Base-by-base conservation (phyloP, 177 flowering plant species). In the Vitis hybrid region DNA sequence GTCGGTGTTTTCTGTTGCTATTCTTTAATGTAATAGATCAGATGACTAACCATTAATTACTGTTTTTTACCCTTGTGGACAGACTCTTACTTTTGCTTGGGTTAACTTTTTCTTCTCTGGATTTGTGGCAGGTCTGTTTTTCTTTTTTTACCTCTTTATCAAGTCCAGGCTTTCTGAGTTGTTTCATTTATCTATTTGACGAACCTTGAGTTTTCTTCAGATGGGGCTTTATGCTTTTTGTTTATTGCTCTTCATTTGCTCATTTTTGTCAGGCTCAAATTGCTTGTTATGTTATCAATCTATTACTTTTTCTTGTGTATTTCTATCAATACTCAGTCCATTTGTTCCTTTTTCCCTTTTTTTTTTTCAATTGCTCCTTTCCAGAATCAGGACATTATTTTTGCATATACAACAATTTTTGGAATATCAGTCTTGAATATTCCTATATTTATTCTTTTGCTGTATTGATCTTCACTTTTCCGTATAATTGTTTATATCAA, bases 41-140 rank as follows among this genome's bases (percentile, higher is more conserved):
- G 55, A 58, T 31, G 49, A 18, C 52, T 75, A 31, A 70, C 67
- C 12, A 10, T 65, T 39, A 33, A 61, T 65, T 29, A 13, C 6
- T 3, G 8, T 18, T 45, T 60, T 74, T 33, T 75, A 63, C 19
- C 55, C 19, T 74, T 16, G 62, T 75, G 55, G 56, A 52, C 91
- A 95, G 99, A 93, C 99, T 13, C 98, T 95, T 73, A 95, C 98
- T 66, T 94, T 92, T 84, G 98, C 98, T 13, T 94, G 92, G 92
- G 98, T 94, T 73, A 94, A 94, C 89, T 94, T 89, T 70, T 94
- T 94, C 90, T 94, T 94, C 86, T 94, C 98, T 65, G 98, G 97
- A 20, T 94, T 93, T 84, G 97, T 94, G 39, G 98, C 97, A 86
- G 97, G 97, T 90, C 26, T 51, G 80, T 75, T 62, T 63, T 70